These are phyloP conservation scores for Amborella trichopoda DNA, from an alignment of 164 flowering plant genomes.

Conservation along the genomic window DNA sequence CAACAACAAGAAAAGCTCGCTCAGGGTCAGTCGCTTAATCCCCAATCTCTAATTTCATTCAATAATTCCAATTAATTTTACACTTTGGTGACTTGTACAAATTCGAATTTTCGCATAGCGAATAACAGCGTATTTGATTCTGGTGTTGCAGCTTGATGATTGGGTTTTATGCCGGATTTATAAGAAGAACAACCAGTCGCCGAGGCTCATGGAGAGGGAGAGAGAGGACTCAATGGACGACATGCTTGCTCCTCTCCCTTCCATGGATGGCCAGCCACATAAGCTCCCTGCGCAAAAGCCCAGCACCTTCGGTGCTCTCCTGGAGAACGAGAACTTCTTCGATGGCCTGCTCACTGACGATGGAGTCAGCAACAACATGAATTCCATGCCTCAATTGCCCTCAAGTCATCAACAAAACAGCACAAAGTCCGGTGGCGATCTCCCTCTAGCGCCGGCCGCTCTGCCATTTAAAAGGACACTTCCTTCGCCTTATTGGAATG, in stretches of 20 bases:
- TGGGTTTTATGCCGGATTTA: conserved; percentile 95
- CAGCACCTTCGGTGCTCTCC: conserved; percentile 7
- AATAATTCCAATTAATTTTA: not conserved
- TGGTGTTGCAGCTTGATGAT: conserved; percentile 60
- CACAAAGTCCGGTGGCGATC: not conserved
- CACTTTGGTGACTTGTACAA: not conserved
- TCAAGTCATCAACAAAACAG: conserved; percentile 8
- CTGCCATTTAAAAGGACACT: conserved; percentile 14
- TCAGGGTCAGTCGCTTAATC: conserved; percentile 36
- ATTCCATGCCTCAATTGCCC: conserved; percentile 15
- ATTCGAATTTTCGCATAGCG: not conserved
- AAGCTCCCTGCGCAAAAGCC: not conserved
- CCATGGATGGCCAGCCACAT: conserved; percentile 10
- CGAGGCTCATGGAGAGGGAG: conserved; percentile 42
- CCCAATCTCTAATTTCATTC: not conserved
- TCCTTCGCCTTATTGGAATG: conserved; percentile 23
- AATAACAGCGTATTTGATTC: not conserved
- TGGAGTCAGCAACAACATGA: conserved; percentile 6
- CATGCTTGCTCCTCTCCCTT: conserved; percentile 25
- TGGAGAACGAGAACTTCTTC: conserved; percentile 26
- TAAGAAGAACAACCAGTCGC: conserved; percentile 58
- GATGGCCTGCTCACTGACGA: conserved; percentile 23
- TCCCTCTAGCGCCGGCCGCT: not conserved
- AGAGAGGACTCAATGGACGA: conserved; percentile 48
- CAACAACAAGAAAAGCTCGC: conserved; percentile 44